Evolutionary conservation across 306 rosid genomes (phyloP).

Genomic region (Inga oerstediana): DNA sequence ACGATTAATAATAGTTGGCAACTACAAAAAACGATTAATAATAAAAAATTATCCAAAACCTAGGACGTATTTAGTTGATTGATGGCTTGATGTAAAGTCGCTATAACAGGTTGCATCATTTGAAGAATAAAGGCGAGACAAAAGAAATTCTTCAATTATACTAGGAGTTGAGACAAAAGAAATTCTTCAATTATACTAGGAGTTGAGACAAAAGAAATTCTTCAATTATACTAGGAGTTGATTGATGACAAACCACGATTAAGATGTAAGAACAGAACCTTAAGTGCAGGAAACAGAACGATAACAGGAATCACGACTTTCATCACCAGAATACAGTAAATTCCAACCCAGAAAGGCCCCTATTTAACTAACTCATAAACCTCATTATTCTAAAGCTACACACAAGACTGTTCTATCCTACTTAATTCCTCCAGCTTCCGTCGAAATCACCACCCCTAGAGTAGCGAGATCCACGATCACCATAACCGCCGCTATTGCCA

Average conservation of each 20-base stretch:
- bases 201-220: background rate
- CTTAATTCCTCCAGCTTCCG: slow-evolving; percentile 73
- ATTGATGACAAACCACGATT: background rate
- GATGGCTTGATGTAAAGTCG: no score
- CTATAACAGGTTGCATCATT: no score
- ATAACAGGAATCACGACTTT: background rate
- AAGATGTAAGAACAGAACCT: background rate
- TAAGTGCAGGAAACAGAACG: background rate
- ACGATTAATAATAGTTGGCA: no score
- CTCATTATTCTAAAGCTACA: background rate
- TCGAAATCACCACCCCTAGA: slow-evolving; percentile 53
- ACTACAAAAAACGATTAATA: background rate
- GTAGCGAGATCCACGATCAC: slow-evolving; percentile 48
- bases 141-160: background rate
- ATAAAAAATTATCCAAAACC: background rate
- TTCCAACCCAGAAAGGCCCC: background rate
- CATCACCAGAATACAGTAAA: background rate
- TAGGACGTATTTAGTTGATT: background rate
- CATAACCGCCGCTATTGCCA: slow-evolving; percentile 25
- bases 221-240: background rate
- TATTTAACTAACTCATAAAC: background rate
- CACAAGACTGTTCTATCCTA: no score
- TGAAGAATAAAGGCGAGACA: background rate
- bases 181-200: background rate
- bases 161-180: background rate